Conservation (phyloP, 2,329 filamentous ascomycete species). For the Epicoccum nigrum region DNA sequence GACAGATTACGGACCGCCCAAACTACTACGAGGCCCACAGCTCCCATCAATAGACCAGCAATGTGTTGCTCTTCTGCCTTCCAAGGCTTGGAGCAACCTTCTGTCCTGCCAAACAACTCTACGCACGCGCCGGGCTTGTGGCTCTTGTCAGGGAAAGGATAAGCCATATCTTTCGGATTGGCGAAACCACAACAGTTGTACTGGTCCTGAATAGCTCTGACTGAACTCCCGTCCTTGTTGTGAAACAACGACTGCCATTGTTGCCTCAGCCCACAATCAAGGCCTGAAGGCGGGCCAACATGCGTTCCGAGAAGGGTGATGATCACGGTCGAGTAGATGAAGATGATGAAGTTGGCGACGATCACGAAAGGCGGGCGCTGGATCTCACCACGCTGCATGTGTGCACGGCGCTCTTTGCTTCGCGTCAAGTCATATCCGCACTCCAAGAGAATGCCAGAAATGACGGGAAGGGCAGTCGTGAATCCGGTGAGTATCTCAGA, state of each 20-base stretch:
- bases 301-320: conserved; percentile 55
- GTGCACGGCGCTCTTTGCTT: conserved; percentile 36
- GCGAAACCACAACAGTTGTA: conserved; percentile 71
- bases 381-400: conserved; percentile 41
- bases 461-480: conserved; percentile 50
- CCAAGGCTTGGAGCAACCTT: conserved; percentile 63
- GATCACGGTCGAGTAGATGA: conserved; percentile 51
- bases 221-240: conserved; percentile 56
- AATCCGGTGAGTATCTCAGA: conserved; percentile 50
- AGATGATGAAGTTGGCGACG: conserved; percentile 47
- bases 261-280: conserved; percentile 62
- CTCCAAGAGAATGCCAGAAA: conserved; percentile 53
- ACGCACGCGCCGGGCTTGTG: conserved; percentile 51
- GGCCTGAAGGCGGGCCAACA: conserved; percentile 44
- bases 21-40: conserved; percentile 48
- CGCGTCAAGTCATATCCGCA: conserved; percentile 45
- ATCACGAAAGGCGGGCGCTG: conserved; percentile 46
- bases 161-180: conserved; percentile 64
- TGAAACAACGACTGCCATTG: conserved; percentile 63
- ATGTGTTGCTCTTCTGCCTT: conserved; percentile 59
- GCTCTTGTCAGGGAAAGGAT: conserved; percentile 61
- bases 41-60: conserved; percentile 61
- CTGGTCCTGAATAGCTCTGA: conserved; percentile 68
- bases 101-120: conserved; percentile 53
- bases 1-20: conserved; percentile 26